Evolutionary conservation across 2,329 filamentous ascomycete genomes (phyloP).

Genomic region (Trichoderma pleuroti): DNA sequence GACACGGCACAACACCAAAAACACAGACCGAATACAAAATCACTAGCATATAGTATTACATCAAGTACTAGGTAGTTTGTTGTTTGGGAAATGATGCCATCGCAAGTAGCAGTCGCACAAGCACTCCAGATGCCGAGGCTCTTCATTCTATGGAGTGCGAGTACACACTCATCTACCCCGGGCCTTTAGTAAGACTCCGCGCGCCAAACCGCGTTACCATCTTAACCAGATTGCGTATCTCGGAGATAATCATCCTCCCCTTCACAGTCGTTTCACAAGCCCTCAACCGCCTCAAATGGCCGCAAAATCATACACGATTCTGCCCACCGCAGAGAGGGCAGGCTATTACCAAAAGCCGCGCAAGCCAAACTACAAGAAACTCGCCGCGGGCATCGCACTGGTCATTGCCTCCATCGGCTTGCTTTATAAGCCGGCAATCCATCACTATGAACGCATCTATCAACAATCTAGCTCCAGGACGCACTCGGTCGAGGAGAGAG

Average conservation of each 20-base stretch:
- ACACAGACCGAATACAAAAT: neutral
- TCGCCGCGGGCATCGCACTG: conserved; percentile 26
- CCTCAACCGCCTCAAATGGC: neutral
- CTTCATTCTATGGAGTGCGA: neutral
- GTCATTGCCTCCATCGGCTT: conserved; percentile 29
- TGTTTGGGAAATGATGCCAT: neutral
- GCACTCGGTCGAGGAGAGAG: conserved; percentile 43
- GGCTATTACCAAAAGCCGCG: neutral
- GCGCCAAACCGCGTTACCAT: neutral
- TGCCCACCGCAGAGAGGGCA: neutral
- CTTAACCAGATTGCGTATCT: neutral
- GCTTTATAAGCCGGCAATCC: conserved; percentile 26
- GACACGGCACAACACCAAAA: neutral
- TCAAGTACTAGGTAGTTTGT: neutral
- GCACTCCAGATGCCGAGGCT: neutral
- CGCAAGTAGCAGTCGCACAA: neutral
- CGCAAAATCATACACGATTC: neutral
- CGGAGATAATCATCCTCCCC: neutral
- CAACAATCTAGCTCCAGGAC: conserved; percentile 29
- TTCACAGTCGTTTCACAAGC: neutral
- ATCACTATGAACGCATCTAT: conserved; percentile 26
- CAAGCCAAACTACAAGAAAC: conserved; percentile 27
- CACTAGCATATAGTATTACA: neutral
- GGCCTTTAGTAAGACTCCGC: neutral
- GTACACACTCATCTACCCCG: neutral